Base-by-base conservation (phyloP, 495 filamentous ascomycete species). In the Neurospora sp. region DNA sequence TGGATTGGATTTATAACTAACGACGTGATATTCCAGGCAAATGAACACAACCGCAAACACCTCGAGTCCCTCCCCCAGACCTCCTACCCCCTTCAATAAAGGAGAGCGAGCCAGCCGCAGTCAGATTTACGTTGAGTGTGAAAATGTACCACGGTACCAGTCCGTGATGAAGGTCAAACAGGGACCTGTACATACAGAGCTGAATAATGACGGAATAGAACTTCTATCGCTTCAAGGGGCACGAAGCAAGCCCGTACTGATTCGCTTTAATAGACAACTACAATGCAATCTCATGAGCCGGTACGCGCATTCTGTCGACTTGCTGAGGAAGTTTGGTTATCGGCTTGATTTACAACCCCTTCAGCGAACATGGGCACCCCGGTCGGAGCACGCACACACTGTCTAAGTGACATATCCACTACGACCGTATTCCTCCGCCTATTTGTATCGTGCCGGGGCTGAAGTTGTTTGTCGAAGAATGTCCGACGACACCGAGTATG, bases 1-100 rank as follows among this genome's bases (percentile, higher is more conserved):
- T 8, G 18, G 37, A 7, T 6, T 23, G 46, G 5, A 1, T 39
- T 44, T 60, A 39, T 11, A 27, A 42, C 46, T 71, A 73, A 70
- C 44, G 10, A 27, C 35, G 20, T 27, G 54, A 12, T 16, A 41
- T 62, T 60, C 1, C 31, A 97, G 94, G 95, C 95, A 72, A 88
- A 97, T 76, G 93, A 97, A 78, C 91, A 95, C 74, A 90, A 98
- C 84, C 88, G 92, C 75, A 86, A 91, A 76, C 89, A 93, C 77
- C 87, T 98, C 75, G 88, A 97, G 83, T 91, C 93, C 69, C 84
- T 94, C 12, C 92, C 93, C 46, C 82, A 87, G 70, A 93, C 93
- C 27, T 88, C 90, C 72, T 98, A 94, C 79, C 94, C 93, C 27
- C 89, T 66, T 8, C 54, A 66, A 66, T 66, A 35, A 37, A 66